Percentiles rank a stretch among this genome's conserved stretches.
phyloP scores from a whole-genome alignment of 306 rosid species.

The Corylus heterophylla region DNA sequence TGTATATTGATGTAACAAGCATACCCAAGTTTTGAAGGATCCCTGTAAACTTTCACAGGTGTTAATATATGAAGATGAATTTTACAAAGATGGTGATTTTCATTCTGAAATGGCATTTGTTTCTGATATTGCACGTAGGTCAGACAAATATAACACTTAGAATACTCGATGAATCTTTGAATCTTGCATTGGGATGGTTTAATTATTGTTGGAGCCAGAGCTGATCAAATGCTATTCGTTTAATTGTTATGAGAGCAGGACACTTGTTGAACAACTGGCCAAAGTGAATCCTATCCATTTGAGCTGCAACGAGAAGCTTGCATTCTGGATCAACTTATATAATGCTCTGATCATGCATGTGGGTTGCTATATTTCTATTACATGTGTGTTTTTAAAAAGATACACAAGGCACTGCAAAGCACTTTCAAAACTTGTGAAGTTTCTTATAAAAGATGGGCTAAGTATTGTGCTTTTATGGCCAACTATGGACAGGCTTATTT shows the following conservation, averaged over 20 bases:
- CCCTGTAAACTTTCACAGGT: not conserved
- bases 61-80: not conserved
- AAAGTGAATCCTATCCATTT: constrained; percentile 66
- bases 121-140: not conserved
- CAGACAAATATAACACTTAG: not conserved
- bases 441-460: not conserved
- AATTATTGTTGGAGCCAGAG: constrained; percentile 2
- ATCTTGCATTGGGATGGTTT: not conserved
- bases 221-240: not conserved
- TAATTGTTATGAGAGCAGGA: constrained; percentile 40
- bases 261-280: constrained; percentile 76
- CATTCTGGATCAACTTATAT: constrained; percentile 79
- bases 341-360: constrained; percentile 82
- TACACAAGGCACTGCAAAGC: constrained; percentile 6
- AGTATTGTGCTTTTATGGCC: constrained; percentile 1
- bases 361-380: constrained; percentile 24
- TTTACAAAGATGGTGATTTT: not conserved
- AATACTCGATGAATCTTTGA: not conserved
- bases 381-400: not conserved
- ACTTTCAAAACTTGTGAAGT: not conserved
- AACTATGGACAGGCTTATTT: constrained; percentile 59
- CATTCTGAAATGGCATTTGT: not conserved
- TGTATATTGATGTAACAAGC: not conserved
- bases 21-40: not conserved
- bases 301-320: constrained; percentile 61